Percentiles rank a stretch among this genome's conserved stretches.
Conservation (phyloP, 106 monocot genomes). For the Dendrobium nobile region DNA sequence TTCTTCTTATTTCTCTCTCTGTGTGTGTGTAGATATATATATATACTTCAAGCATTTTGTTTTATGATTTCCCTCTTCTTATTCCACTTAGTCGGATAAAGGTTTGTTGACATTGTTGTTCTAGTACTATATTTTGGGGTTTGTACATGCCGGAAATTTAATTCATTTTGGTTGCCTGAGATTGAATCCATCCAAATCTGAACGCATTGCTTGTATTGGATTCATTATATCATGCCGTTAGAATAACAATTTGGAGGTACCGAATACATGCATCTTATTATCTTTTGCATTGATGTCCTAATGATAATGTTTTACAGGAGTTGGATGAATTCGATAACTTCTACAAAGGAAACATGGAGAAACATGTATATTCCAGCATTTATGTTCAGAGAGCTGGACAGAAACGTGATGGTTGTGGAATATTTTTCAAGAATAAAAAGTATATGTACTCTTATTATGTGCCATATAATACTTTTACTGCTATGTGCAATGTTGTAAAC, state of each 20-base stretch:
- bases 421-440: too few relatives aligned
- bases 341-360: constrained; percentile 73
- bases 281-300: not conserved
- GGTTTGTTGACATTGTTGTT: too few relatives aligned
- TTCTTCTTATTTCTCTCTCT: too few relatives aligned
- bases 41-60: too few relatives aligned
- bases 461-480: not conserved
- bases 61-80: too few relatives aligned
- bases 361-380: too few relatives aligned
- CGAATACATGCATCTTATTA: not conserved
- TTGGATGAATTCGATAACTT: constrained; percentile 85
- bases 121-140: too few relatives aligned
- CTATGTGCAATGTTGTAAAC: not conserved
- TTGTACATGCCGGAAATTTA: not conserved
- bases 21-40: too few relatives aligned
- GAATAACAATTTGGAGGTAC: not conserved
- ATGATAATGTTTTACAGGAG: constrained; percentile 37
- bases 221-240: not conserved
- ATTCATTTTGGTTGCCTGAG: not conserved
- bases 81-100: too few relatives aligned
- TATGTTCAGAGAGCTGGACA: too few relatives aligned
- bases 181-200: not conserved
- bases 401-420: too few relatives aligned
- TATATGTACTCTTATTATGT: constrained; percentile 11
- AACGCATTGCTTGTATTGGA: too few relatives aligned